Base-by-base conservation (phyloP, 2,329 filamentous ascomycete genomes). In the Didymella glomerata region DNA sequence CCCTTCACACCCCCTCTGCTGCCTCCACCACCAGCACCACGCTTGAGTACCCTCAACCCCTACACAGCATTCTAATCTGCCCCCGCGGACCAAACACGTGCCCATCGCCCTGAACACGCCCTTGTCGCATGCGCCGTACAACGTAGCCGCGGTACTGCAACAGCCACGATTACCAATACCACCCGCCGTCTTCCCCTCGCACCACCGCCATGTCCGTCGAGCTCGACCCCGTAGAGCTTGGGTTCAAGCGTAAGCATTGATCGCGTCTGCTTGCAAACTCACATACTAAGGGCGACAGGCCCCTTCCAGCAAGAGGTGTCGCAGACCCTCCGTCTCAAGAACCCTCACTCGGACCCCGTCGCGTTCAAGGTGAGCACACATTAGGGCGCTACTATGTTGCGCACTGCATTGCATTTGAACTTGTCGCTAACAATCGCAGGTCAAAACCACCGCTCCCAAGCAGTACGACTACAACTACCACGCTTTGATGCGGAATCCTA, bases 381-480 rank as follows among this genome's bases (percentile, higher is more conserved):
- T 27, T 14, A 18, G 58, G 2, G n/a, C 49, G 24, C 38, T 22
- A 28, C 28, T 16, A 14, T 36, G 8, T 11, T 32, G 20, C 24
- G 14, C 30, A 32, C 2, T 13, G 10, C 10, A n/a, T 10, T 16
- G 11, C 6, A 20, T 32, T 30, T 27, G 46, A 47, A 48, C 5
- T 9, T 24, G 41, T 5, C 22, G 34, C 55, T 57, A 28, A 49
- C 42, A 40, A n/a, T 36, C 41, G 32, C 70, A 97, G 93, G 95
- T 99, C 80, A 99, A 99, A 88, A 99, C 95, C 48, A 99, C 95
- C 64, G 95, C 95, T 48, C 95, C 95, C 32, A 98, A 98, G 82
- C 95, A 98, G 94, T 99, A 91, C 75, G 90, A 79, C 48, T 56
- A 57, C 60, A 20, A 16, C 55, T 58, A 42, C 54, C 65, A 65